A percentile compares a stretch with the other conserved stretches of the same genome.
Evolutionary conservation across 108 stramenopile species (phyloP).

Genomic region (Skeletonema tropicum): DNA sequence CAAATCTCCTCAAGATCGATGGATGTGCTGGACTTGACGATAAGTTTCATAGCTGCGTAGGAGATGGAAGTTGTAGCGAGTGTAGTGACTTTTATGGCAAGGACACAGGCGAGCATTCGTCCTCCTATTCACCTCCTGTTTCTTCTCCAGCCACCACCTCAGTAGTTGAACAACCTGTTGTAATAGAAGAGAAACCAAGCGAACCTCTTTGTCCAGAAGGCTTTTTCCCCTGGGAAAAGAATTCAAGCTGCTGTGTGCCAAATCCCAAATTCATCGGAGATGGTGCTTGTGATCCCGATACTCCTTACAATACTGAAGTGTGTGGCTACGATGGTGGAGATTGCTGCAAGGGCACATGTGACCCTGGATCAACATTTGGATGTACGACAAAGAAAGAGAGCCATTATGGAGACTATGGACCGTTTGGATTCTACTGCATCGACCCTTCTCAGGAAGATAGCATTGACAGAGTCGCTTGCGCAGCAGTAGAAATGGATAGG

Average conservation of each 20-base stretch:
- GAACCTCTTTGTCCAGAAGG: constrained; percentile 10
- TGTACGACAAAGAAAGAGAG: constrained; percentile 26
- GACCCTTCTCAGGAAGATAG: constrained; percentile 30
- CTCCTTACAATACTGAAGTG: constrained; percentile 49
- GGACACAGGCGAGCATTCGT: constrained; percentile 19
- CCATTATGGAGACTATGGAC: constrained; percentile 22
- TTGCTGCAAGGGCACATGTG: constrained; percentile 47
- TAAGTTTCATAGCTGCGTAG: constrained; percentile 15
- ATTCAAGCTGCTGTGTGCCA: constrained; percentile 37
- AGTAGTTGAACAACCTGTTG: not conserved
- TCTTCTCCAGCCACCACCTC: not conserved
- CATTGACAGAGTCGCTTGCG: constrained; percentile 28
- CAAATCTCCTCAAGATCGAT: constrained; percentile 22
- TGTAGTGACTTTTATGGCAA: constrained; percentile 30
- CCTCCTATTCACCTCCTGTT: constrained; percentile 4
- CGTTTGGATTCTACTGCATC: constrained; percentile 45
- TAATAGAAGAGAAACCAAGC: not conserved
- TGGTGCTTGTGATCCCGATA: constrained; percentile 48
- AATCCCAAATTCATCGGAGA: constrained; percentile 39
- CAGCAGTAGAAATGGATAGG: constrained; percentile 34
- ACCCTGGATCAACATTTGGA: constrained; percentile 18
- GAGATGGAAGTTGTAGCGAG: constrained; percentile 25
- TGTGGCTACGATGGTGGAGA: constrained; percentile 60
- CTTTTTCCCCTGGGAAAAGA: constrained; percentile 11
- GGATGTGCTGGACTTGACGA: constrained; percentile 32